A percentile compares a stretch with the other conserved stretches of the same genome.
These are phyloP conservation scores for Penicillium sp. DNA, from an alignment of 2,329 filamentous ascomycete genomes.

Conservation along the genomic window DNA sequence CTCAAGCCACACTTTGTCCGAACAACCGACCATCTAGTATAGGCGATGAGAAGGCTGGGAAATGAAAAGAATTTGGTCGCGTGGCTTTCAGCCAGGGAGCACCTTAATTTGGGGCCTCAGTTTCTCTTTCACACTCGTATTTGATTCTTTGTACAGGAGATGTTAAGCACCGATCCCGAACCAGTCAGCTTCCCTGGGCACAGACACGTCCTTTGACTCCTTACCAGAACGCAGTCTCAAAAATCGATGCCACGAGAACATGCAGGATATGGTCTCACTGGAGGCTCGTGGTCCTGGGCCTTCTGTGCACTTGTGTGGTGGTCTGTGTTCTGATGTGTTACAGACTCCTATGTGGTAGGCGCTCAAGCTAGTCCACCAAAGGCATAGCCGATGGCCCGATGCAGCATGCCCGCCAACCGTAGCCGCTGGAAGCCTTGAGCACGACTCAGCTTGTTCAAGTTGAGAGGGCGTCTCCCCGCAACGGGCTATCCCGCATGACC, in stretches of 20 bases:
- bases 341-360: neutral
- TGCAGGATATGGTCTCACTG: neutral
- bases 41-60: neutral
- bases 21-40: neutral
- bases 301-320: neutral
- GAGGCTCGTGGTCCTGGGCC: neutral
- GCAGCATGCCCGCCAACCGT: neutral
- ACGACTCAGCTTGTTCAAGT: neutral
- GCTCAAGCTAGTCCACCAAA: neutral
- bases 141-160: neutral
- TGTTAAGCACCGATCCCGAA: neutral
- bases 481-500: neutral
- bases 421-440: neutral
- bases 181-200: neutral
- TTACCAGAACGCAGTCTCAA: neutral
- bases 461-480: neutral
- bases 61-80: neutral
- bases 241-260: neutral
- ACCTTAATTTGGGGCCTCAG: neutral
- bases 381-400: neutral
- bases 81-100: neutral
- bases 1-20: slow-evolving; percentile 2
- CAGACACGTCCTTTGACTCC: neutral
- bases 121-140: neutral
- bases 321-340: neutral